Percentiles rank a stretch among this genome's conserved stretches.
phyloP scores from a whole-genome alignment of 2,329 filamentous ascomycete genomes.

The Xylariaceae sp. region DNA sequence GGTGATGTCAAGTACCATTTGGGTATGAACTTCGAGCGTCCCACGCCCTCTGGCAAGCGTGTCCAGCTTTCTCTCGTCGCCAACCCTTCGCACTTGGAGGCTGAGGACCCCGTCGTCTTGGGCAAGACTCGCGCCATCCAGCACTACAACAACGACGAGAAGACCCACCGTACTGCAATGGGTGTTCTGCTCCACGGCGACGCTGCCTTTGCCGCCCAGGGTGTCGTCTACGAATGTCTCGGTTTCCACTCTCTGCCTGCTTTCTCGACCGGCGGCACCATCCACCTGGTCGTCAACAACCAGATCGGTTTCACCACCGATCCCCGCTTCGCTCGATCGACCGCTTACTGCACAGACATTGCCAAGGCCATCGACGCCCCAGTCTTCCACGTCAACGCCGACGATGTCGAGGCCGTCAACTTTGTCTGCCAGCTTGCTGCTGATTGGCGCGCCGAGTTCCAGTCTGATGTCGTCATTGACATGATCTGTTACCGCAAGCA shows the following conservation, averaged over 20 bases:
- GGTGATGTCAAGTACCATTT: slow-evolving; percentile 99
- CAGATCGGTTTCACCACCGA: slow-evolving; percentile 99
- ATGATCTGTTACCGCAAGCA: slow-evolving; percentile 99
- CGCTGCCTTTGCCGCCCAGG: slow-evolving; percentile 93
- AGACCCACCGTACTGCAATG: slow-evolving; percentile 86
- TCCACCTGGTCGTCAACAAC: slow-evolving; percentile 98
- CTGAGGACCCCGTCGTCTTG: slow-evolving; percentile 94
- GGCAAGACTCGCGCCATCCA: slow-evolving; percentile 97
- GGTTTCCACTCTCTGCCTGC: slow-evolving; percentile 94
- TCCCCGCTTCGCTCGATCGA: slow-evolving; percentile 93
- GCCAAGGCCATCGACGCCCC: slow-evolving; percentile 98
- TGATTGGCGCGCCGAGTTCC: slow-evolving; percentile 98
- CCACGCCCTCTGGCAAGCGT: slow-evolving; percentile 95
- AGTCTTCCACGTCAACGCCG: slow-evolving; percentile 98
- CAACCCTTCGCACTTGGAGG: slow-evolving; percentile 97
- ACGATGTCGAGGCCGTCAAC: slow-evolving; percentile 97
- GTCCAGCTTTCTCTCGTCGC: slow-evolving; percentile 98
- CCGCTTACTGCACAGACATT: slow-evolving; percentile 98
- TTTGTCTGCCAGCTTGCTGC: slow-evolving; percentile 96
- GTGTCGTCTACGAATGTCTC: slow-evolving; percentile 97
- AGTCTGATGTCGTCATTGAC: slow-evolving; percentile 96
- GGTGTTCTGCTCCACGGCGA: slow-evolving; percentile 94
- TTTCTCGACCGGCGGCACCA: slow-evolving; percentile 95
- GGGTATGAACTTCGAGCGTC: slow-evolving; percentile 99
- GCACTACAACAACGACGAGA: slow-evolving; percentile 98